Conservation (phyloP, 1,284 basidiomycete species). For the Tranzscheliella williamsii region DNA sequence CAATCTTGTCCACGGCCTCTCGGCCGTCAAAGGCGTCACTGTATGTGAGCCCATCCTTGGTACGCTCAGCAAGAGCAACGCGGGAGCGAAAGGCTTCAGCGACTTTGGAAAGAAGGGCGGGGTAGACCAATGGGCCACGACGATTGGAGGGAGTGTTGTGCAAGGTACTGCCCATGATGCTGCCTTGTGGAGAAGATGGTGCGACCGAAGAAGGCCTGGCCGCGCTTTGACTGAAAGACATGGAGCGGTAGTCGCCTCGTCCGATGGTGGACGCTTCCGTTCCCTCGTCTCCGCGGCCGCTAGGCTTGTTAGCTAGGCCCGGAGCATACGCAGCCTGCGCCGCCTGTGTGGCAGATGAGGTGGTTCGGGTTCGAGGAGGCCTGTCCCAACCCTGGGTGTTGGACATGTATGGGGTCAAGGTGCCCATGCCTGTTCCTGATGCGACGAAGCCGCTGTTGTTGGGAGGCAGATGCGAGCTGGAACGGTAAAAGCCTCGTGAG, state of each 20-base stretch:
- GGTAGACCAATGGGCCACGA: constrained; percentile 72
- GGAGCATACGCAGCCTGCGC: constrained; percentile 44
- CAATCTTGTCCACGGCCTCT: constrained; percentile 93
- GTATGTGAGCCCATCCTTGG: constrained; percentile 95
- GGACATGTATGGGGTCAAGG: constrained; percentile 29
- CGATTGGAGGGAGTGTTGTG: constrained; percentile 10
- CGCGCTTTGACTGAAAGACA: constrained; percentile 31
- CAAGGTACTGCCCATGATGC: constrained; percentile 11
- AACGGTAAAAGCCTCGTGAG: constrained; percentile 36
- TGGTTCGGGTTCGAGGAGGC: constrained; percentile 40
- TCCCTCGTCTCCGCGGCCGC: constrained; percentile 15
- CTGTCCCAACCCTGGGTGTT: constrained; percentile 24
- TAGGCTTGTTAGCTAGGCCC: constrained; percentile 12
- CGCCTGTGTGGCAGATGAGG: constrained; percentile 45
- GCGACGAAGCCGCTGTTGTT: constrained; percentile 27
- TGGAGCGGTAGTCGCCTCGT: constrained; percentile 32
- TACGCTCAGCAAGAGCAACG: constrained; percentile 74
- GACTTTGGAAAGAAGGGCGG: constrained; percentile 89
- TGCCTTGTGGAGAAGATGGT: constrained; percentile 31
- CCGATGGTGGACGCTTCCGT: constrained; percentile 18
- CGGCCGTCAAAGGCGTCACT: constrained; percentile 94
- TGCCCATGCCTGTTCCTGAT: constrained; percentile 10
- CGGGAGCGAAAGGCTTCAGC: constrained; percentile 88
- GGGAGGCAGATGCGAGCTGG: constrained; percentile 23
- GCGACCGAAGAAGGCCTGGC: constrained; percentile 18